These are phyloP conservation scores for Nissolia schottii DNA, from an alignment of 306 rosid species.

Conservation along the genomic window DNA sequence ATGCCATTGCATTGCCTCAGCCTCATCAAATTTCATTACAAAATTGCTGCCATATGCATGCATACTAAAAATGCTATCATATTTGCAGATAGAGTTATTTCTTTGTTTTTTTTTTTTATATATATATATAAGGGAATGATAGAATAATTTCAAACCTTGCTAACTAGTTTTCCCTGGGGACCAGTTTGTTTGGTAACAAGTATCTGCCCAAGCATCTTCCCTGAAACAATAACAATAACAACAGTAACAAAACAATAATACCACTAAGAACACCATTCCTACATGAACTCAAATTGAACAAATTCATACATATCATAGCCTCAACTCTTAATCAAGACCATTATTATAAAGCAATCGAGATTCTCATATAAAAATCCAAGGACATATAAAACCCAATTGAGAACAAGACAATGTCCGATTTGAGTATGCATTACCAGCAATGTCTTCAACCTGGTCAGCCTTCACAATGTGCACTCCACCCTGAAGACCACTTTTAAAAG, in stretches of 20 bases:
- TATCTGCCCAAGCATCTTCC: conserved; percentile 95
- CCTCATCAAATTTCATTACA: conserved; percentile 4
- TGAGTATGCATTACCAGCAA: conserved; percentile 65
- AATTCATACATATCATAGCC: neutral
- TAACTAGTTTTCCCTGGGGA: conserved; percentile 88
- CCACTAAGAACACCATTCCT: neutral
- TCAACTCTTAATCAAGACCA: neutral
- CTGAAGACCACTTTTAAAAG: conserved; percentile 83
- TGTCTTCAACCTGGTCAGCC: conserved; percentile 75
- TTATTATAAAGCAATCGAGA: neutral
- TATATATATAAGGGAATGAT: neutral
- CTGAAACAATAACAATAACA: conserved; percentile 41
- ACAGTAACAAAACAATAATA: neutral
- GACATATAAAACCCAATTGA: neutral
- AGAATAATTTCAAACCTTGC: conserved; percentile 62
- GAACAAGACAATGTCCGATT: conserved; percentile 11
- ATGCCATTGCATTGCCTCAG: neutral
- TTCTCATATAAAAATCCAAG: neutral
- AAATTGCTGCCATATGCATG: neutral
- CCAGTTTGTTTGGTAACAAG: conserved; percentile 98
- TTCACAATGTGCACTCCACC: conserved; percentile 97
- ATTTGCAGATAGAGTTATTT: conserved; percentile 3
- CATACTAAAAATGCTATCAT: conserved; percentile 6
- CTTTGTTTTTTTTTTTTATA: neutral
- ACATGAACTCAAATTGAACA: neutral